A percentile compares a stretch with the other conserved stretches of the same genome.
These are phyloP conservation scores for Solanum piurae DNA, from an alignment of 257 asterid genomes.

Conservation along the genomic window DNA sequence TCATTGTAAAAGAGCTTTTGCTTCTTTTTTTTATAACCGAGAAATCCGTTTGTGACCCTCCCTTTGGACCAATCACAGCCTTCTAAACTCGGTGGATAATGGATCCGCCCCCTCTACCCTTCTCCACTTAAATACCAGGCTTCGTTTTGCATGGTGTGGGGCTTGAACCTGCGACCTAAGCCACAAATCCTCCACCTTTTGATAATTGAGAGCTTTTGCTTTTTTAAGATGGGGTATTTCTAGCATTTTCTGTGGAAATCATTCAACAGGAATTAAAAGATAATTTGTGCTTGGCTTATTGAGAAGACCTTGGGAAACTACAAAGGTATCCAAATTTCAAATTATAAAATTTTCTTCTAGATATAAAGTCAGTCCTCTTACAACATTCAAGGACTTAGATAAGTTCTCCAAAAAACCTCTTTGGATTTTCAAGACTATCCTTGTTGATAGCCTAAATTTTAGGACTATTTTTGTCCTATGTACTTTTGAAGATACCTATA, in stretches of 20 bases:
- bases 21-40: background rate
- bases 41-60: no score
- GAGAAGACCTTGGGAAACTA: background rate
- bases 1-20: background rate
- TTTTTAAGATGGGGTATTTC: background rate
- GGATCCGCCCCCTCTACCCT: no score
- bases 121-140: no score
- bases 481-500: background rate
- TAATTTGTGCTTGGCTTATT: background rate
- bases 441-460: background rate
- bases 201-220: background rate
- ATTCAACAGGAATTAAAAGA: background rate
- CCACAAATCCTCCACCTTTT: no score
- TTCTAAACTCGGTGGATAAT: no score
- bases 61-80: no score
- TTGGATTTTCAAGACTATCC: background rate
- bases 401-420: background rate
- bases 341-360: background rate
- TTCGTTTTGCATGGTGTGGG: no score
- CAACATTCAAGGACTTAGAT: background rate
- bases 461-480: background rate
- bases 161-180: no score
- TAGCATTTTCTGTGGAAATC: background rate
- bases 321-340: background rate
- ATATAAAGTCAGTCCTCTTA: background rate